Conservation (phyloP, 768 basidiomycete genomes). For the Leccinum incarnatum region DNA sequence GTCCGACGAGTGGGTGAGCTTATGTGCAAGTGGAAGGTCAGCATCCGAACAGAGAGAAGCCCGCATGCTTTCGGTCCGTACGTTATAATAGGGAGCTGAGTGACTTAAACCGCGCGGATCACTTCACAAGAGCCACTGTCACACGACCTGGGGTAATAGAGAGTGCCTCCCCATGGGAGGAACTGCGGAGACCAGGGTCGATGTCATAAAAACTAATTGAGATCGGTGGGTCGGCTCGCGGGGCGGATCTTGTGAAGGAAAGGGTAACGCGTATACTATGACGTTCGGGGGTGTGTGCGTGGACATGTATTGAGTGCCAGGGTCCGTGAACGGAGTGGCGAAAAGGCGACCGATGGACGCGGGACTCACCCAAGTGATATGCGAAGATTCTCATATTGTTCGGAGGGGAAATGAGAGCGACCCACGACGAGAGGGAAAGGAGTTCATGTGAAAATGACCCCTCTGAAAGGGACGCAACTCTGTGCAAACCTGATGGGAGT, state of each 20-base stretch:
- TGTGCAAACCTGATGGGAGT: constrained; percentile 1
- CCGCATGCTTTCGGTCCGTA: constrained; percentile 1
- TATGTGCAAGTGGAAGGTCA: not conserved
- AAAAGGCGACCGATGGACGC: constrained; percentile 10
- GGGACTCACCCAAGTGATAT: constrained; percentile 10
- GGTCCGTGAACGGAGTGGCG: constrained; percentile 15
- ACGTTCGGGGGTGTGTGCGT: constrained; percentile 10
- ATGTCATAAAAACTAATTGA: constrained; percentile 10
- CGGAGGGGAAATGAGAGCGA: constrained; percentile 3
- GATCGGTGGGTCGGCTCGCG: constrained; percentile 12
- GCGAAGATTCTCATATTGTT: constrained; percentile 16
- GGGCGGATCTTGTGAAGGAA: constrained; percentile 29
- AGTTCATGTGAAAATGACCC: constrained; percentile 10
- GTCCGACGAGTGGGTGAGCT: not conserved
- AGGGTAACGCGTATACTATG: constrained; percentile 14
- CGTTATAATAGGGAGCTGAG: constrained; percentile 1
- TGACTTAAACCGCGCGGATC: not conserved
- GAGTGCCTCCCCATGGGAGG: constrained; percentile 22
- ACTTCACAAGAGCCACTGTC: constrained; percentile 15
- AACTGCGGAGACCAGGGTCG: constrained; percentile 19
- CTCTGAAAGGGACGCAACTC: constrained; percentile 6
- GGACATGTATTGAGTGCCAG: constrained; percentile 2
- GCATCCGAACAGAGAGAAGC: constrained; percentile 9
- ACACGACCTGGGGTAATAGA: constrained; percentile 33
- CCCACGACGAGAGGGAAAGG: constrained; percentile 7